Conservation (phyloP, 2,329 filamentous ascomycete species). For the Eutypella sp. region DNA sequence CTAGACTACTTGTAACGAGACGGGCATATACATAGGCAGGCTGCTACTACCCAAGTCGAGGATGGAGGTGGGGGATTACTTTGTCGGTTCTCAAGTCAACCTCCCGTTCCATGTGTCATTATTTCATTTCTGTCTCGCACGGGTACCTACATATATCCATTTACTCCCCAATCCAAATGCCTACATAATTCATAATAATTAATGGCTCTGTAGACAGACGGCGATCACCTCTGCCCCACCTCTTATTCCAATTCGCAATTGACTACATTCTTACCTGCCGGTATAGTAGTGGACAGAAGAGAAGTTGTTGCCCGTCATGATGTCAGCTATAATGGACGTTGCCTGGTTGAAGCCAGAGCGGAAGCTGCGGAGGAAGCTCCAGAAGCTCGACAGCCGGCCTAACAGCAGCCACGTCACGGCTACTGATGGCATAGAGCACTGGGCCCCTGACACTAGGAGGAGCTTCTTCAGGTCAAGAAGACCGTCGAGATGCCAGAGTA, state of each 20-base stretch:
- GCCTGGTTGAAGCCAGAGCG: conserved; percentile 17
- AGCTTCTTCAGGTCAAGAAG: conserved; percentile 8
- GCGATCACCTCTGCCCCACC: too few species aligned
- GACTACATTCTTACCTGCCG: neutral
- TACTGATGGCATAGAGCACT: conserved; percentile 10
- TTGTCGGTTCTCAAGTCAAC: too few species aligned
- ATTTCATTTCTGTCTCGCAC: too few species aligned
- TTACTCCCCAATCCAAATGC: too few species aligned
- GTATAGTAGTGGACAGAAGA: neutral
- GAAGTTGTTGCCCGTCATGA: neutral
- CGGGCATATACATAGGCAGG: too few species aligned
- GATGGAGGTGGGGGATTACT: too few species aligned
- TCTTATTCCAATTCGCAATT: neutral
- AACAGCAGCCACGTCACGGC: conserved; percentile 16
- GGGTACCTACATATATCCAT: too few species aligned
- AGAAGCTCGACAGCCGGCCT: conserved; percentile 22
- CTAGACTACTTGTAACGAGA: too few species aligned
- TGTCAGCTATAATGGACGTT: neutral
- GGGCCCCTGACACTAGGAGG: neutral
- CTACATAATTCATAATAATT: too few species aligned
- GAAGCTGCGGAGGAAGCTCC: conserved; percentile 25
- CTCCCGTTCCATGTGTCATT: too few species aligned
- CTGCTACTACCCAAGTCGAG: too few species aligned
- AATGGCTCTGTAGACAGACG: too few species aligned
- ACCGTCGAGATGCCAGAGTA: conserved; percentile 6